A percentile compares a stretch with the other conserved stretches of the same genome.
phyloP scores from a whole-genome alignment of 495 filamentous ascomycete genomes.

The Neurospora sp. region DNA sequence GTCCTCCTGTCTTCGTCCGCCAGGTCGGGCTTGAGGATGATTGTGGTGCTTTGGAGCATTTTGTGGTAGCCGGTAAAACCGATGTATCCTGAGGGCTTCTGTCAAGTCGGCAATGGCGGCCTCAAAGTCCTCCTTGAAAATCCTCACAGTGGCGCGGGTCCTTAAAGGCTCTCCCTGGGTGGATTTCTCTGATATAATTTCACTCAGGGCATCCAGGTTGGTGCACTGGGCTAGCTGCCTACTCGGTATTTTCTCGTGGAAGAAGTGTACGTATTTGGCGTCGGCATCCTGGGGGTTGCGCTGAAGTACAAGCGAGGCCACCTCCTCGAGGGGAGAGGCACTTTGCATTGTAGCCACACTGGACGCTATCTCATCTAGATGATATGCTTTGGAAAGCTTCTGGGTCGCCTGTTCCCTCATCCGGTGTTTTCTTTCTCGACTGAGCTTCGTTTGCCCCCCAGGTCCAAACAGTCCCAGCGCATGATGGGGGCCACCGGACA shows the following conservation, averaged over 20 bases:
- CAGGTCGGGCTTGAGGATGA: background rate
- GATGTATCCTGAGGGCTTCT: constrained; percentile 48
- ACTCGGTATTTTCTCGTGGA: constrained; percentile 78
- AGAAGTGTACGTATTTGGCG: constrained; percentile 77
- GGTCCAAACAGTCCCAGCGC: constrained; percentile 47
- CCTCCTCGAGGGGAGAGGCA: constrained; percentile 67
- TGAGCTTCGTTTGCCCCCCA: constrained; percentile 54
- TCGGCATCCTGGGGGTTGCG: constrained; percentile 52
- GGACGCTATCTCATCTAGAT: constrained; percentile 68
- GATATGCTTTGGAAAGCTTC: constrained; percentile 64
- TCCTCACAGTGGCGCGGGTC: constrained; percentile 60
- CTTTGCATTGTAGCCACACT: constrained; percentile 78
- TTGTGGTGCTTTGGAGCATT: constrained; percentile 24
- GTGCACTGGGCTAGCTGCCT: constrained; percentile 67
- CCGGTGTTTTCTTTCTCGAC: constrained; percentile 59
- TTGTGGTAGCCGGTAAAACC: constrained; percentile 39
- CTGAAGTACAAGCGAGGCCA: constrained; percentile 62
- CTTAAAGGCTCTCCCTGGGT: constrained; percentile 55
- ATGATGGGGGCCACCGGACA: constrained; percentile 42
- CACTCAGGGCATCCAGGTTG: constrained; percentile 50
- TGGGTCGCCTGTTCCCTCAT: constrained; percentile 71
- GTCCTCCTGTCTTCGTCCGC: constrained; percentile 38
- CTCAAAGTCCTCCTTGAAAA: constrained; percentile 64
- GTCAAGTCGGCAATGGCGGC: constrained; percentile 61
- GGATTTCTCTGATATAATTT: constrained; percentile 53